Evolutionary conservation across 2,329 filamentous ascomycete species (phyloP).

Genomic region (Calonectria pseudoreteaudii): DNA sequence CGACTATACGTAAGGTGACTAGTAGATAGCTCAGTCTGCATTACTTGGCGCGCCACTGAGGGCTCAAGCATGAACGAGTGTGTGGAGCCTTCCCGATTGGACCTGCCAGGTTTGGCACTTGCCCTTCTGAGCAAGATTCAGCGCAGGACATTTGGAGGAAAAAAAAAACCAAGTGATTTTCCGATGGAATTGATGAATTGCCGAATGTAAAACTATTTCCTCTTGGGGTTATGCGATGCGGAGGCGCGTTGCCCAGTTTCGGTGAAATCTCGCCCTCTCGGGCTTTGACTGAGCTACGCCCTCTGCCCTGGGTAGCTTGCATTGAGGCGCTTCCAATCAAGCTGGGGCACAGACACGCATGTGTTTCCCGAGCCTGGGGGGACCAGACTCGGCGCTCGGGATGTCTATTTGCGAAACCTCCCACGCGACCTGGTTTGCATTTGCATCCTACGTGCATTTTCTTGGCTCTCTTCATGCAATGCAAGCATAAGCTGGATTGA

Average conservation of each 20-base stretch:
- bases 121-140: neutral
- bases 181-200: neutral
- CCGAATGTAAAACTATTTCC: slow-evolving; percentile 2
- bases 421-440: neutral
- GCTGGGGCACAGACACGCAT: neutral
- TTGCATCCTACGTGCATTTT: neutral
- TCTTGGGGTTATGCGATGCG: neutral
- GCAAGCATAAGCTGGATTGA: neutral
- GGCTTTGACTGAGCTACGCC: neutral
- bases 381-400: neutral
- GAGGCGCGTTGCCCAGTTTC: neutral
- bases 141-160: neutral
- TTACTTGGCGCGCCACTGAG: slow-evolving; percentile 23
- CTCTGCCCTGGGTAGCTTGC: neutral
- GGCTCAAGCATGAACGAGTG: slow-evolving; percentile 22
- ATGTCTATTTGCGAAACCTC: neutral
- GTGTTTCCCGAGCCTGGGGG: neutral
- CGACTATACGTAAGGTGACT: neutral
- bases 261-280: slow-evolving; percentile 9
- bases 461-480: neutral
- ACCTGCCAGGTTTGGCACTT: slow-evolving; percentile 21
- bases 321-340: neutral
- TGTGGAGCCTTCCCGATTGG: slow-evolving; percentile 24
- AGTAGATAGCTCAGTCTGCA: slow-evolving; percentile 9
- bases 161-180: neutral